Evolutionary conservation across 208 protist species (phyloP).

Genomic region (Trypanosoma congolense): DNA sequence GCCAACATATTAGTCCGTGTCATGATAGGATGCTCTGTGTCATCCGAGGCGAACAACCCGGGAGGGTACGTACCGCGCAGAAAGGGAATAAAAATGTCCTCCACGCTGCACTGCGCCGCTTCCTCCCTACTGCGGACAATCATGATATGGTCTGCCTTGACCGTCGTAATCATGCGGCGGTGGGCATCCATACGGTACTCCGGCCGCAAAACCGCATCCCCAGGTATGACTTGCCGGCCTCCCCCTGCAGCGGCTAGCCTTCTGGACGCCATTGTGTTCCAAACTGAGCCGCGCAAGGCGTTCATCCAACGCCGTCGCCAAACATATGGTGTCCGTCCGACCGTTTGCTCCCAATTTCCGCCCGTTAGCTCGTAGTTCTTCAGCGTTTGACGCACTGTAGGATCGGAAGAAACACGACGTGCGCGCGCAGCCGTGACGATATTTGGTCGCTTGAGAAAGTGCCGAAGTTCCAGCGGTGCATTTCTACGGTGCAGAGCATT

Average conservation of each 20-base stretch:
- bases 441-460: conserved; percentile 65
- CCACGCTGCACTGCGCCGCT: conserved; percentile 40
- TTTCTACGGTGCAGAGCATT: conserved; percentile 70
- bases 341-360: conserved; percentile 60
- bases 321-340: conserved; percentile 59
- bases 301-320: conserved; percentile 78
- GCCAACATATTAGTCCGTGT: conserved; percentile 51
- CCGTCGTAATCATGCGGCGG: conserved; percentile 43
- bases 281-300: conserved; percentile 65
- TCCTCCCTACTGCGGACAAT: conserved; percentile 39
- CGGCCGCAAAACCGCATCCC: conserved; percentile 65
- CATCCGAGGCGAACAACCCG: conserved; percentile 54
- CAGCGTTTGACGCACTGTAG: conserved; percentile 61
- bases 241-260: conserved; percentile 29
- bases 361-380: conserved; percentile 52
- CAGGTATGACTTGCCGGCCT: conserved; percentile 38
- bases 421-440: conserved; percentile 57
- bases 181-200: conserved; percentile 58
- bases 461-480: conserved; percentile 46
- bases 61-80: conserved; percentile 63
- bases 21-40: conserved; percentile 69
- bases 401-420: conserved; percentile 51
- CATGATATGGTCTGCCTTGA: conserved; percentile 81
- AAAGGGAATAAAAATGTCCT: conserved; percentile 83
- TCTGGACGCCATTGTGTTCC: conserved; percentile 78